Conservation (phyloP, 495 filamentous ascomycete species). For the Chaetomidium leptoderma region DNA sequence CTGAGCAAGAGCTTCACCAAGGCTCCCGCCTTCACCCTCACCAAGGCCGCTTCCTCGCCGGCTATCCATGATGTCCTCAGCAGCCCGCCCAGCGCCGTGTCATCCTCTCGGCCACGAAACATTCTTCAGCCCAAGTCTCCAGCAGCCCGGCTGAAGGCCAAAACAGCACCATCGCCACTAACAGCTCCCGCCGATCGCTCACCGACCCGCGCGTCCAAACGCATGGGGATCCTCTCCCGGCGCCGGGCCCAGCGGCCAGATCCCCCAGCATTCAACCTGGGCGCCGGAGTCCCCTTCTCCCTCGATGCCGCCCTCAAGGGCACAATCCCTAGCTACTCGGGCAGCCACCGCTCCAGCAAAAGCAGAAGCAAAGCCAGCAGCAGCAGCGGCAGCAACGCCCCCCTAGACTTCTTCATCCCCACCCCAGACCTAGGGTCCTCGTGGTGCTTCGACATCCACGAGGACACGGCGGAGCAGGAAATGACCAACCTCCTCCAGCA, state of each 20-base stretch:
- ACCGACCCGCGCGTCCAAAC: constrained; percentile 54
- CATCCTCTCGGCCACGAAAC: constrained; percentile 38
- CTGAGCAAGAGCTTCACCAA: constrained; percentile 51
- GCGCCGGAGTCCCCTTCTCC: constrained; percentile 57
- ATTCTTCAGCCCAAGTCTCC: constrained; percentile 46
- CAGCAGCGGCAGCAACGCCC: constrained; percentile 12
- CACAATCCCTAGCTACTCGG: constrained; percentile 55
- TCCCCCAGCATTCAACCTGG: constrained; percentile 47
- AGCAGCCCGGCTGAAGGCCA: constrained; percentile 40
- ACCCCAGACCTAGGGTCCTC: constrained; percentile 52
- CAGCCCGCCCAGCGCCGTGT: constrained; percentile 32
- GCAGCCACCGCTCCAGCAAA: constrained; percentile 22
- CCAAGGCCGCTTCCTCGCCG: constrained; percentile 37
- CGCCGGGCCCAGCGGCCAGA: constrained; percentile 60
- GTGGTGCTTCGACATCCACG: constrained; percentile 94
- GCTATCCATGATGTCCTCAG: constrained; percentile 26
- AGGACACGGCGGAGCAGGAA: constrained; percentile 84
- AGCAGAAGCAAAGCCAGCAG: constrained; percentile 12
- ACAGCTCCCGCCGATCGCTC: constrained; percentile 60
- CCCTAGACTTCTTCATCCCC: constrained; percentile 20
- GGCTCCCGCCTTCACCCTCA: constrained; percentile 41
- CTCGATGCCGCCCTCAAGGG: constrained; percentile 73
- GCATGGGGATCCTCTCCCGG: constrained; percentile 57
- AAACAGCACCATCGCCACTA: constrained; percentile 42
- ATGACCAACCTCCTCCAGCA: constrained; percentile 90